phyloP scores from a whole-genome alignment of 768 basidiomycete genomes.

The Leccinum disarticulatum region DNA sequence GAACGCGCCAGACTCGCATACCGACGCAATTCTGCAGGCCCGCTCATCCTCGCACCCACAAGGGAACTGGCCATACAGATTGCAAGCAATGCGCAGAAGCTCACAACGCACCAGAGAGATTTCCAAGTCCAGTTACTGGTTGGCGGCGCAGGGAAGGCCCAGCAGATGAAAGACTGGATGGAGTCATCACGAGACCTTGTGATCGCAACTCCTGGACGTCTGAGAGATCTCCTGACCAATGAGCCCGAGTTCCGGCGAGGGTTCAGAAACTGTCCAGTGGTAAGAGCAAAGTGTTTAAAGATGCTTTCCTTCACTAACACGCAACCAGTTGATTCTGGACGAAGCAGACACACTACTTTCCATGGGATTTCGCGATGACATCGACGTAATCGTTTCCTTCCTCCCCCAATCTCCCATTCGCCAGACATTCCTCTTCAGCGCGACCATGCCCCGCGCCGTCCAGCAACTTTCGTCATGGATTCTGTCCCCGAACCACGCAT shows the following conservation, averaged over 20 bases:
- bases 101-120: conserved; percentile 58
- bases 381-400: conserved; percentile 64
- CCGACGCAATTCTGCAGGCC: conserved; percentile 55
- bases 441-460: conserved; percentile 75
- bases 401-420: conserved; percentile 64
- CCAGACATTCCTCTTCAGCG: conserved; percentile 93
- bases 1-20: conserved; percentile 36
- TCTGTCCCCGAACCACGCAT: conserved; percentile 59
- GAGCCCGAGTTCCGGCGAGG: conserved; percentile 55
- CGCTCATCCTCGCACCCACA: conserved; percentile 85
- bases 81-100: conserved; percentile 72
- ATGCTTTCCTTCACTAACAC: conserved; percentile 5
- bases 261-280: conserved; percentile 56
- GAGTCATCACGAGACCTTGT: conserved; percentile 72
- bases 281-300: conserved; percentile 34
- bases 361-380: conserved; percentile 89
- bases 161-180: conserved; percentile 69
- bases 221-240: conserved; percentile 68
- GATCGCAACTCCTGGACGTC: conserved; percentile 87
- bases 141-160: conserved; percentile 67
- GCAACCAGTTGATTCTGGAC: conserved; percentile 76
- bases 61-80: conserved; percentile 90
- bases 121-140: conserved; percentile 74
- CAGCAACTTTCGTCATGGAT: conserved; percentile 64
- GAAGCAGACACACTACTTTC: conserved; percentile 90